A percentile compares a stretch with the other conserved stretches of the same genome.
Conservation (phyloP, 1,284 basidiomycete species). For the Phenoliferia sp. region DNA sequence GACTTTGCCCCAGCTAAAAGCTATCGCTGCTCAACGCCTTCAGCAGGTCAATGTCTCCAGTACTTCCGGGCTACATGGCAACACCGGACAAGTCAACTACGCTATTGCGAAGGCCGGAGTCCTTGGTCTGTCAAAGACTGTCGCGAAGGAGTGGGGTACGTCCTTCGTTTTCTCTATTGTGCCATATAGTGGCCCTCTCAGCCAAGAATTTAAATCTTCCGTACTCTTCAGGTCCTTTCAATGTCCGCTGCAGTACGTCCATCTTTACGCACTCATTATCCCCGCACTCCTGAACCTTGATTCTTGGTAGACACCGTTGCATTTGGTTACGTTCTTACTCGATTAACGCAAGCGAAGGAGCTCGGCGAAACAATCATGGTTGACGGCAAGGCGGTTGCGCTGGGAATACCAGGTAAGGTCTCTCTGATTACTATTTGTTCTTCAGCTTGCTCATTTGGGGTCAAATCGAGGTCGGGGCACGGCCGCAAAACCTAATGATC, state of each 20-base stretch:
- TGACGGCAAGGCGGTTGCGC: conserved; percentile 72
- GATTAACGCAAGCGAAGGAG: conserved; percentile 61
- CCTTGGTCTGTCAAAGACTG: conserved; percentile 63
- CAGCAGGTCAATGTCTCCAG: conserved; percentile 62
- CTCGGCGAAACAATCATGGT: conserved; percentile 69
- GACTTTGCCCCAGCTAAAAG: conserved; percentile 48
- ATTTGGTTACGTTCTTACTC: conserved; percentile 24
- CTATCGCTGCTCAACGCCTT: conserved; percentile 59
- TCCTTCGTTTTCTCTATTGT: neutral
- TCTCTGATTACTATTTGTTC: too few relatives aligned
- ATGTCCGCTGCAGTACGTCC: conserved; percentile 73
- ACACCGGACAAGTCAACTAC: conserved; percentile 76
- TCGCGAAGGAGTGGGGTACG: conserved; percentile 77
- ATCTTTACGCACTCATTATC: conserved; percentile 62
- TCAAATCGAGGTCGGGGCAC: conserved; percentile 41
- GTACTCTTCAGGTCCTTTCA: conserved; percentile 47
- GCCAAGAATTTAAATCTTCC: neutral
- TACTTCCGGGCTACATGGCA: conserved; percentile 69
- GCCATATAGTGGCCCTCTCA: neutral
- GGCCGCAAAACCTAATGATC: conserved; percentile 3
- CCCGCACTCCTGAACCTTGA: neutral
- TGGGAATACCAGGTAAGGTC: conserved; percentile 74
- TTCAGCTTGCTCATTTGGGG: too few relatives aligned
- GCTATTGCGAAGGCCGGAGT: conserved; percentile 60
- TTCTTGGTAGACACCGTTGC: neutral